phyloP scores from a whole-genome alignment of 2,329 filamentous ascomycete genomes.

The Penicillium sp. region DNA sequence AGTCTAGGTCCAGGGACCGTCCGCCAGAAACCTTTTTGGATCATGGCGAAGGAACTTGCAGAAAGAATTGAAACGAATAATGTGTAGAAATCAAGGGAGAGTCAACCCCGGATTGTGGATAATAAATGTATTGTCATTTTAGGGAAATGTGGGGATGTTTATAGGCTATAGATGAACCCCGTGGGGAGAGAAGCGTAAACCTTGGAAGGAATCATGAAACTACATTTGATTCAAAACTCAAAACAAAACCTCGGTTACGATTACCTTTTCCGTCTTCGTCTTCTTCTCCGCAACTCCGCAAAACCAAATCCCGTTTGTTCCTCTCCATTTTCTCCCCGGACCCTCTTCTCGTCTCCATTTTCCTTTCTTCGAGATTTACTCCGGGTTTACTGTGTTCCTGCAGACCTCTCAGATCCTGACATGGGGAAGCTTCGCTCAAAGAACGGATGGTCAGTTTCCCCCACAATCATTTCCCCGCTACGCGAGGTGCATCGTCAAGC shows the following conservation, averaged over 20 bases:
- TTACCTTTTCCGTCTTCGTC: background rate
- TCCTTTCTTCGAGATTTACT: background rate
- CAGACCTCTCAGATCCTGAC: background rate
- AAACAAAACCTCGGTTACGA: background rate
- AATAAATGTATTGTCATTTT: background rate
- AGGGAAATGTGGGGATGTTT: constrained; percentile 3
- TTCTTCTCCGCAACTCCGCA: background rate
- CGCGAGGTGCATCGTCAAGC: background rate
- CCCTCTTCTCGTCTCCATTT: constrained; percentile 4
- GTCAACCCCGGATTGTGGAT: background rate
- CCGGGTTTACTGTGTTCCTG: background rate
- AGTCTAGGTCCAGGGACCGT: constrained; percentile 5
- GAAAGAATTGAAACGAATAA: background rate
- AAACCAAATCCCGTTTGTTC: background rate
- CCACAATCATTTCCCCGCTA: background rate
- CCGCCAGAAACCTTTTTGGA: constrained; percentile 2
- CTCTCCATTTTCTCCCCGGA: background rate
- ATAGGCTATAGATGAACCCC: constrained; percentile 2
- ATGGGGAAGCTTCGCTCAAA: constrained; percentile 9
- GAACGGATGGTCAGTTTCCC: constrained; percentile 5
- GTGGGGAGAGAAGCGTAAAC: background rate
- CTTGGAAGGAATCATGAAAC: too few relatives aligned
- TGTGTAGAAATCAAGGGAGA: background rate
- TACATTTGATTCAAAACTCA: background rate
- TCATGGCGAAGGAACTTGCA: constrained; percentile 1